Base-by-base conservation (phyloP, 768 basidiomycete species). In the Lactifluus subvellereus region DNA sequence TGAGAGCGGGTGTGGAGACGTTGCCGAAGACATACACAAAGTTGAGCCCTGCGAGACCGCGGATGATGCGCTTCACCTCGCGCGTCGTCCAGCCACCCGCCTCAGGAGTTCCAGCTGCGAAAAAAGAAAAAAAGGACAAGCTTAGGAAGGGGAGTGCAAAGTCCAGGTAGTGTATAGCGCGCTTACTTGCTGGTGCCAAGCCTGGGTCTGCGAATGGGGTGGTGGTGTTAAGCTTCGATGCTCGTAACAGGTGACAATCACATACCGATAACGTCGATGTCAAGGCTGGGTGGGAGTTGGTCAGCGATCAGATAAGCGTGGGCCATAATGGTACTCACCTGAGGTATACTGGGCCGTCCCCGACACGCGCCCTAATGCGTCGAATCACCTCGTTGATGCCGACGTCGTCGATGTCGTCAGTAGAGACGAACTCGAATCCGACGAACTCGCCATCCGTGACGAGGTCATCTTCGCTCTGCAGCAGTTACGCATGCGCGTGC, bases 71-170 rank as follows among this genome's bases (percentile, higher is more conserved):
- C 69, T 91, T 91, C 47, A 90, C 78, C 74, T 92, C 91, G 53
- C 90, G 83, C 20, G 83, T 86, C 3, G 91, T 90, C 89, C 88
- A 91, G 13, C 91, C 91, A 37, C 91, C 91, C 2, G 86, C 79
- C 72, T 93, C 91, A 14, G 91, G 91, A 1, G 91, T 92, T 14
- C 91, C 89, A 60, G 91, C 87, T 90, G 69, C 6, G 49, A 33
- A 16, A 13, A 13, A 53, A 10, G 10, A 14, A 11, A 14, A 45
- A 30, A 11, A 5, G 13, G 32, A 33, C n/a, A 5, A 10, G n/a
- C 9, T 58, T 30, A 58, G 7, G 30, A 14, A 20, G 10, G 10
- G 30, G 22, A 43, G n/a, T 2, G 37, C 8, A 16, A n/a, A n/a
- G 2, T 27, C 22, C 7, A 32, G 13, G 2, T 30, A 16, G n/a